phyloP scores from a whole-genome alignment of 306 rosid genomes.

The Calophaca sinica region DNA sequence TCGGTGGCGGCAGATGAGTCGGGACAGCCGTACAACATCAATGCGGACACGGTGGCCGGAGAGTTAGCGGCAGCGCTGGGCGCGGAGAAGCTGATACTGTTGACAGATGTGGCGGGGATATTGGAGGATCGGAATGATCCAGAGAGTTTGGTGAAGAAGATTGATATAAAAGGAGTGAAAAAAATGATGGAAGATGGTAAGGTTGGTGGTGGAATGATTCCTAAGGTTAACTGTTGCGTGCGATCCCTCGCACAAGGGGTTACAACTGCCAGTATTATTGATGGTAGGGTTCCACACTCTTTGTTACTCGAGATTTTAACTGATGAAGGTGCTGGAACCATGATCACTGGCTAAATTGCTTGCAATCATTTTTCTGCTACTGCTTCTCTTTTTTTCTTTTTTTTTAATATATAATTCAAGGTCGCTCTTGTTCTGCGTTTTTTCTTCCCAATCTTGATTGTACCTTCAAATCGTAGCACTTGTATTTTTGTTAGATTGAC shows the following conservation, averaged over 20 bases:
- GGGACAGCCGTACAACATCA: slow-evolving; percentile 88
- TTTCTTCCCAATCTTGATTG: background rate
- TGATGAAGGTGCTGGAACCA: slow-evolving; percentile 93
- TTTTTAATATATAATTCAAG: background rate
- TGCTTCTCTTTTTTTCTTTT: background rate
- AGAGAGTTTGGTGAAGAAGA: slow-evolving; percentile 70
- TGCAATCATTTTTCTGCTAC: background rate
- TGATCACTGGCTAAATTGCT: slow-evolving; percentile 69
- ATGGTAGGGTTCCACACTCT: slow-evolving; percentile 84
- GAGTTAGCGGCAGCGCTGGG: slow-evolving; percentile 91
- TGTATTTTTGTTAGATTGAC: background rate
- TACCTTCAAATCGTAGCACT: background rate
- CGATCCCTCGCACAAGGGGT: slow-evolving; percentile 87
- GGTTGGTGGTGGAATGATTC: slow-evolving; percentile 94
- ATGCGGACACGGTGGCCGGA: slow-evolving; percentile 91
- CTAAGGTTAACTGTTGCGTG: slow-evolving; percentile 85
- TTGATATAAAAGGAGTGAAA: slow-evolving; percentile 79
- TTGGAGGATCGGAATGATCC: slow-evolving; percentile 67
- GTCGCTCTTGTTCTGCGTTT: background rate
- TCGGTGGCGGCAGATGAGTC: slow-evolving; percentile 84
- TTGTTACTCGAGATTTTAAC: slow-evolving; percentile 86
- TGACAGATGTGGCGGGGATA: slow-evolving; percentile 92
- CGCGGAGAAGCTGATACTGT: slow-evolving; percentile 88
- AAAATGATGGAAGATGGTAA: slow-evolving; percentile 73
- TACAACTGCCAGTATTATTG: slow-evolving; percentile 82